A percentile compares a stretch with the other conserved stretches of the same genome.
phyloP scores from a whole-genome alignment of 2,329 filamentous ascomycete genomes.

The Aspergillus hiratsukae region DNA sequence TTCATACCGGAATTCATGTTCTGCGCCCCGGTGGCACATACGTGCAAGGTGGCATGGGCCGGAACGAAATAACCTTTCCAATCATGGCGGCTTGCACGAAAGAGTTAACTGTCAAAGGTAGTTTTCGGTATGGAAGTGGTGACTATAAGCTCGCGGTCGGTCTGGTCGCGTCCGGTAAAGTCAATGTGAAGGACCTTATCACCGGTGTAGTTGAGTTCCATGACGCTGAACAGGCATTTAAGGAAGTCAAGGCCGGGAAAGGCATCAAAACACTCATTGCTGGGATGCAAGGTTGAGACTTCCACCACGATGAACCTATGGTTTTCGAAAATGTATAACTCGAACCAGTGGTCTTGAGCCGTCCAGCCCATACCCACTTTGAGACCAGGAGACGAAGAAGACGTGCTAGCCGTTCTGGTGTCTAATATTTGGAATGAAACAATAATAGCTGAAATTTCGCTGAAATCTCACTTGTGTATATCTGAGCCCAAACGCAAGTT shows the following conservation, averaged over 20 bases:
- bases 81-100: slow-evolving; percentile 87
- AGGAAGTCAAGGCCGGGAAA: slow-evolving; percentile 79
- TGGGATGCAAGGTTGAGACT: slow-evolving; percentile 26
- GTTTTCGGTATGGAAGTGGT: slow-evolving; percentile 82
- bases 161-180: slow-evolving; percentile 65
- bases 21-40: slow-evolving; percentile 69
- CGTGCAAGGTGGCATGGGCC: slow-evolving; percentile 88
- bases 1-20: slow-evolving; percentile 68
- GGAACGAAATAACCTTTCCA: slow-evolving; percentile 80
- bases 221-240: slow-evolving; percentile 80
- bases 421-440: background rate
- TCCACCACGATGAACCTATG: background rate
- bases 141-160: slow-evolving; percentile 83
- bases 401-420: background rate
- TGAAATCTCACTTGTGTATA: background rate
- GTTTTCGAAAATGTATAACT: background rate
- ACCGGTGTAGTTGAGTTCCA: slow-evolving; percentile 72
- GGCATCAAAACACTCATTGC: slow-evolving; percentile 47
- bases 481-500: background rate
- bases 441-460: background rate
- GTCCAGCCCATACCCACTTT: background rate
- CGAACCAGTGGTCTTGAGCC: background rate
- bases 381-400: background rate
- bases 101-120: slow-evolving; percentile 80
- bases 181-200: slow-evolving; percentile 74